Conservation (phyloP, 225 moss, liverwort and hornwort genomes). For the Neckera pumila region DNA sequence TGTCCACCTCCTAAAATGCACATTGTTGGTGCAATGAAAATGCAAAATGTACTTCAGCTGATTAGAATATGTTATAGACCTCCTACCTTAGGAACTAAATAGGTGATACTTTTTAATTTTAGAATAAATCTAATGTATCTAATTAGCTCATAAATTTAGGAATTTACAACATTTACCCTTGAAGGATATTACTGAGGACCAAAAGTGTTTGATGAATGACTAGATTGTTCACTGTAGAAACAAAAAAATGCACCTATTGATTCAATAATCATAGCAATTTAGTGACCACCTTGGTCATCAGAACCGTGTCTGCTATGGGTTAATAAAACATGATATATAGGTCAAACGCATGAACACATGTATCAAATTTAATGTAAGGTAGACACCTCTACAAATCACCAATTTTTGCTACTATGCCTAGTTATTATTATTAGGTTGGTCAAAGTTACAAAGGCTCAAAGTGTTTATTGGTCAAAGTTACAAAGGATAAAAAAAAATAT, state of each 20-base stretch:
- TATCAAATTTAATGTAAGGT: neutral
- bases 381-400: fast-evolving
- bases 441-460: neutral
- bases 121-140: neutral
- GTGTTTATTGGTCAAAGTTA: neutral
- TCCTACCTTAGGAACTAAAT: fast-evolving
- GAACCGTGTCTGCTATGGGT: fast-evolving
- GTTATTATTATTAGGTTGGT: neutral
- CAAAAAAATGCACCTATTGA: neutral
- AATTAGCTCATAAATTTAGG: neutral
- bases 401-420: neutral
- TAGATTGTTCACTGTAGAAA: neutral
- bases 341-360: fast-evolving
- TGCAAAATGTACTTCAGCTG: neutral
- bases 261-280: neutral
- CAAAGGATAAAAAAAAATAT: neutral
- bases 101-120: neutral
- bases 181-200: neutral
- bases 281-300: neutral
- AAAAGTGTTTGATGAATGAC: neutral
- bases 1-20: fast-evolving
- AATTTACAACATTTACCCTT: neutral
- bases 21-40: neutral
- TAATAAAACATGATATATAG: neutral
- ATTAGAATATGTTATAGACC: neutral